A percentile compares a stretch with the other conserved stretches of the same genome.
Evolutionary conservation across 352 stramenopile genomes (phyloP).

Genomic region (Pythium myriotylum): DNA sequence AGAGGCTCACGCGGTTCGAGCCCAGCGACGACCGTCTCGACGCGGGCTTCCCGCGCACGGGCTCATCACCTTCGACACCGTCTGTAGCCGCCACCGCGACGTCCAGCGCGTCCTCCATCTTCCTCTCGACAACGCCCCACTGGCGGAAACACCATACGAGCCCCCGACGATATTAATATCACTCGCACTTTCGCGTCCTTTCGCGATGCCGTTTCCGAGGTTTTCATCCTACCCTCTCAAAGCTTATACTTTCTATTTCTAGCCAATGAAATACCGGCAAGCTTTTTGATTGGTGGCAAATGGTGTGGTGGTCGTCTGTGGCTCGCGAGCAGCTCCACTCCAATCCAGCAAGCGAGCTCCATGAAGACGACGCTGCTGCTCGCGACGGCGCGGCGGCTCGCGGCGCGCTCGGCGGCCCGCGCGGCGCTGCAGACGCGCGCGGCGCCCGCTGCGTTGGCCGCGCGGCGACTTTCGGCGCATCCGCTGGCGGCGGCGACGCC

Average conservation of each 20-base stretch:
- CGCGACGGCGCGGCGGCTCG: slow-evolving; percentile 33
- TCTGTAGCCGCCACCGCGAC: slow-evolving; percentile 5
- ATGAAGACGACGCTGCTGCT: slow-evolving; percentile 57
- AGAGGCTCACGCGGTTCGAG: background rate
- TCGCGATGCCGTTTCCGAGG: slow-evolving; percentile 8
- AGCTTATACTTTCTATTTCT: background rate
- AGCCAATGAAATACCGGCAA: background rate
- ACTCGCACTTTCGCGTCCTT: slow-evolving; percentile 3
- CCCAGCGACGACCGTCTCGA: background rate
- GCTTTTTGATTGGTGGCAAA: slow-evolving; percentile 14
- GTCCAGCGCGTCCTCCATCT: background rate
- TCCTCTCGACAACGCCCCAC: too few relatives aligned
- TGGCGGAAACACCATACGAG: too few relatives aligned
- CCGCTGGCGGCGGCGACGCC: slow-evolving; percentile 2
- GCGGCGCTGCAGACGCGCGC: background rate
- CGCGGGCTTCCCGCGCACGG: background rate
- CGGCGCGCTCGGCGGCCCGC: slow-evolving; percentile 14
- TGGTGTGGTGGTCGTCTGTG: slow-evolving; percentile 14
- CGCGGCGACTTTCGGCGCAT: too few relatives aligned
- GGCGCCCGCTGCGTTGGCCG: background rate
- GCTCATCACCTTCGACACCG: background rate
- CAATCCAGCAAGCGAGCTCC: background rate
- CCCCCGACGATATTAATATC: background rate
- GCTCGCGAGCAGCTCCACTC: slow-evolving; percentile 29
- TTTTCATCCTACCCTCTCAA: background rate